Conservation (phyloP, 495 filamentous ascomycete genomes). For the Penicillium goetzii region DNA sequence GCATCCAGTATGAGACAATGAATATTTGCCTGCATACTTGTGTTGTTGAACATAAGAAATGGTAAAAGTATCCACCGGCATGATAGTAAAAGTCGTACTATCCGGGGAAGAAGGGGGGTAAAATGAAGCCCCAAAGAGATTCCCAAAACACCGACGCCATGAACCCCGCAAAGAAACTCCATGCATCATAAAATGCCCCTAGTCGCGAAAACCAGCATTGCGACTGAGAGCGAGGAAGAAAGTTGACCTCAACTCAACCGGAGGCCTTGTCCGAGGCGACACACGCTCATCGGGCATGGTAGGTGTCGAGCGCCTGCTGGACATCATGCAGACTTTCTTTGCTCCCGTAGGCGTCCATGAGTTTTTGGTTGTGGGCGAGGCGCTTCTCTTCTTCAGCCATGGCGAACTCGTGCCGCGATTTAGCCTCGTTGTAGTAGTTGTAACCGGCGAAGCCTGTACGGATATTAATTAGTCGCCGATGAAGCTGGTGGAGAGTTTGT, state of each 20-base stretch:
- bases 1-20: background rate
- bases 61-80: background rate
- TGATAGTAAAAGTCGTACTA: background rate
- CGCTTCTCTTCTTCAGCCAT: constrained; percentile 40
- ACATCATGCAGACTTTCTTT: constrained; percentile 59
- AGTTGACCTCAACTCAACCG: background rate
- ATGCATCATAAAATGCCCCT: constrained; percentile 1
- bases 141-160: background rate
- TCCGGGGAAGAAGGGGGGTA: background rate
- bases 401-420: constrained; percentile 18
- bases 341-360: constrained; percentile 64
- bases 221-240: background rate
- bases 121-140: background rate
- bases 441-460: constrained; percentile 37
- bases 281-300: constrained; percentile 23
- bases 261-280: background rate
- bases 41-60: background rate
- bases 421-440: constrained; percentile 33
- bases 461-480: background rate
- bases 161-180: background rate
- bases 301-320: constrained; percentile 59
- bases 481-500: background rate
- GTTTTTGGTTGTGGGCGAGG: constrained; percentile 36
- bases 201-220: constrained; percentile 13
- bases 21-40: background rate